Evolutionary conservation across 768 basidiomycete genomes (phyloP).

Genomic region (Hypsizygus marmoreus): DNA sequence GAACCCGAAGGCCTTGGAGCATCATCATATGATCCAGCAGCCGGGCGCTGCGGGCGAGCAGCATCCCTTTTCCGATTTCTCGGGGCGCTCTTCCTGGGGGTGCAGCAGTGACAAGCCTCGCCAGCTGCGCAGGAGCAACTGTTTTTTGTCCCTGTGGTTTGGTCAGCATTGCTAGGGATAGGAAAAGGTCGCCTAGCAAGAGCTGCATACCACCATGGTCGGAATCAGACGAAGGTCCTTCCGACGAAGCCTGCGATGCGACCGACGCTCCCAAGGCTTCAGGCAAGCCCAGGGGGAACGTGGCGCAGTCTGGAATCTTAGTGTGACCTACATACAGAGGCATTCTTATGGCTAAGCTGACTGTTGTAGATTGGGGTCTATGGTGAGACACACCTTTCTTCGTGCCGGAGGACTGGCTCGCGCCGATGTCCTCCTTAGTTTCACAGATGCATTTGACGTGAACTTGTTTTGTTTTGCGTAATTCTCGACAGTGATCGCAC

Average conservation of each 20-base stretch:
- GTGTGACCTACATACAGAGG: constrained; percentile 47
- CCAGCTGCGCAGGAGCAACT: constrained; percentile 52
- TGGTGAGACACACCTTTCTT: constrained; percentile 65
- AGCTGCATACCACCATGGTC: constrained; percentile 67
- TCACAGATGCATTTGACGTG: constrained; percentile 88
- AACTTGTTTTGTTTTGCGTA: constrained; percentile 83
- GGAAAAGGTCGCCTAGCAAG: constrained; percentile 41
- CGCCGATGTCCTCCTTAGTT: constrained; percentile 66
- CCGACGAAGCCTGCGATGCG: constrained; percentile 44
- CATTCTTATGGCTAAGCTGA: constrained; percentile 50
- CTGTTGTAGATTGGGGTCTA: constrained; percentile 15
- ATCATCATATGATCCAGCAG: constrained; percentile 10
- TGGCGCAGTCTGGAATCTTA: constrained; percentile 67
- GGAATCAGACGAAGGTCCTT: constrained; percentile 57
- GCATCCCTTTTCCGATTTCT: constrained; percentile 34
- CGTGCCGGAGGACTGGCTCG: constrained; percentile 38
- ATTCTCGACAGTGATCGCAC: constrained; percentile 84
- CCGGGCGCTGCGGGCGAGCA: constrained; percentile 11
- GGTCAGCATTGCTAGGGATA: constrained; percentile 45
- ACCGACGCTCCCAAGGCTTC: constrained; percentile 68
- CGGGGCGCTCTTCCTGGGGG: constrained; percentile 46
- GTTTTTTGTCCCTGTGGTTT: constrained; percentile 41
- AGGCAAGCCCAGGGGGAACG: constrained; percentile 80
- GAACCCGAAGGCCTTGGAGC: constrained; percentile 15
- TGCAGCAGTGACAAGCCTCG: constrained; percentile 59